Conservation (phyloP, 2,329 filamentous ascomycete genomes). For the Fusarium sp. region DNA sequence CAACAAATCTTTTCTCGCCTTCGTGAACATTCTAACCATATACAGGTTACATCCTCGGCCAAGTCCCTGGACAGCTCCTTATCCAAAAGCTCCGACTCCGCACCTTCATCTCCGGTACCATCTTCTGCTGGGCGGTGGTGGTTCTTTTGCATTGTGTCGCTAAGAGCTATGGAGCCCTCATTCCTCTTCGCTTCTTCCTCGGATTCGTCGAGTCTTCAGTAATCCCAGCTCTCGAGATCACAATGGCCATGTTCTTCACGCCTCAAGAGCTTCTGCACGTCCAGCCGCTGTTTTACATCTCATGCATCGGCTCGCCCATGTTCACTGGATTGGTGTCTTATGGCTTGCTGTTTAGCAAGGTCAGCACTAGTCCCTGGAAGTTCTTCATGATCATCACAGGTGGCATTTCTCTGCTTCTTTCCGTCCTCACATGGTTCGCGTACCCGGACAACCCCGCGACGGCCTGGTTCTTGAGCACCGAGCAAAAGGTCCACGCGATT, state of each 20-base stretch:
- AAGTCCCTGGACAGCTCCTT: neutral
- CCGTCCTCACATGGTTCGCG: constrained; percentile 23
- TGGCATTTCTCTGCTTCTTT: constrained; percentile 22
- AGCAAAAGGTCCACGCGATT: constrained; percentile 46
- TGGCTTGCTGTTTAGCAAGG: constrained; percentile 24
- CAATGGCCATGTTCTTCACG: constrained; percentile 9
- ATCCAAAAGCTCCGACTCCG: neutral
- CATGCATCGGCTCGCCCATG: constrained; percentile 31
- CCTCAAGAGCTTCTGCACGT: constrained; percentile 24
- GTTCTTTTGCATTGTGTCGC: neutral
- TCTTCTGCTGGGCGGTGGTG: neutral
- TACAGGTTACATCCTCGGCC: neutral
- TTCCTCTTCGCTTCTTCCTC: neutral
- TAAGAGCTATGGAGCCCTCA: neutral
- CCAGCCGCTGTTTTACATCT: constrained; percentile 28
- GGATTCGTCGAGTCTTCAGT: neutral
- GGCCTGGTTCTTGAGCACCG: constrained; percentile 39
- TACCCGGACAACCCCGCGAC: constrained; percentile 28
- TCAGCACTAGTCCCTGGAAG: constrained; percentile 25
- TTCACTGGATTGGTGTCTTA: constrained; percentile 29
- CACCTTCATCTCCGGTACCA: neutral
- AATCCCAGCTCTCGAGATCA: neutral
- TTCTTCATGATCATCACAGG: constrained; percentile 34
- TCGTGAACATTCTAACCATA: neutral
- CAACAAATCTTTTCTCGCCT: neutral